Evolutionary conservation across 2,329 filamentous ascomycete species (phyloP).

Genomic region (Pseudogymnoascus sp.): DNA sequence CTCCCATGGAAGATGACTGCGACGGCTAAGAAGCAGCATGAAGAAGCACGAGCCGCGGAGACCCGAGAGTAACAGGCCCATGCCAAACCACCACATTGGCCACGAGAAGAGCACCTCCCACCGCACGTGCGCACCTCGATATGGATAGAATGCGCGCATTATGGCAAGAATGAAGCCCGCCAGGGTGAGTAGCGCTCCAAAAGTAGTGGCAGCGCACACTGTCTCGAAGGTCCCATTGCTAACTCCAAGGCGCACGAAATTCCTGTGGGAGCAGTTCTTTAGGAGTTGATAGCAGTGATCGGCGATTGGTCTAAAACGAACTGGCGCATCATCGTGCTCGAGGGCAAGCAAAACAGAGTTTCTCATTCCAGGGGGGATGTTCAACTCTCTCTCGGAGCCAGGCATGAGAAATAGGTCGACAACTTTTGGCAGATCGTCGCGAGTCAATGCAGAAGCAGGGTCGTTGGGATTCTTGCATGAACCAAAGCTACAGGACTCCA

Average conservation of each 20-base stretch:
- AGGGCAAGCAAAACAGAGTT: slow-evolving; percentile 32
- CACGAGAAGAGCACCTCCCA: slow-evolving; percentile 36
- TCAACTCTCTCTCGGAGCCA: slow-evolving; percentile 38
- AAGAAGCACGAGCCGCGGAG: slow-evolving; percentile 41
- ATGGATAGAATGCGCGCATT: slow-evolving; percentile 29
- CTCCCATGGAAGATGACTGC: slow-evolving; percentile 41
- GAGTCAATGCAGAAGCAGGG: not conserved
- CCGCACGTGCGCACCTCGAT: slow-evolving; percentile 26
- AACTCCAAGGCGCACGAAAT: slow-evolving; percentile 46
- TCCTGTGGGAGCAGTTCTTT: slow-evolving; percentile 40
- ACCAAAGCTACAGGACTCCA: not conserved
- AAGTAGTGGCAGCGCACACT: slow-evolving; percentile 37
- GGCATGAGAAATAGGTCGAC: slow-evolving; percentile 35
- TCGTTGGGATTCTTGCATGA: not conserved
- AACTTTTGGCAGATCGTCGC: slow-evolving; percentile 33
- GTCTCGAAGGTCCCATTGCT: slow-evolving; percentile 44
- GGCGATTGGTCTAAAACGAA: slow-evolving; percentile 34
- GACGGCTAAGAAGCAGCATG: slow-evolving; percentile 37
- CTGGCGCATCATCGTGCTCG: slow-evolving; percentile 29
- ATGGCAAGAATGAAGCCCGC: slow-evolving; percentile 35
- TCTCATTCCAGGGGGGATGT: slow-evolving; percentile 37
- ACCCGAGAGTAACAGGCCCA: slow-evolving; percentile 37
- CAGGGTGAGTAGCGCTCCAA: slow-evolving; percentile 35
- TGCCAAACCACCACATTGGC: slow-evolving; percentile 39
- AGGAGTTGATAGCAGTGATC: slow-evolving; percentile 40